A percentile compares a stretch with the other conserved stretches of the same genome.
phyloP scores from a whole-genome alignment of 139 green algal species.

The Coelastrella sp. region DNA sequence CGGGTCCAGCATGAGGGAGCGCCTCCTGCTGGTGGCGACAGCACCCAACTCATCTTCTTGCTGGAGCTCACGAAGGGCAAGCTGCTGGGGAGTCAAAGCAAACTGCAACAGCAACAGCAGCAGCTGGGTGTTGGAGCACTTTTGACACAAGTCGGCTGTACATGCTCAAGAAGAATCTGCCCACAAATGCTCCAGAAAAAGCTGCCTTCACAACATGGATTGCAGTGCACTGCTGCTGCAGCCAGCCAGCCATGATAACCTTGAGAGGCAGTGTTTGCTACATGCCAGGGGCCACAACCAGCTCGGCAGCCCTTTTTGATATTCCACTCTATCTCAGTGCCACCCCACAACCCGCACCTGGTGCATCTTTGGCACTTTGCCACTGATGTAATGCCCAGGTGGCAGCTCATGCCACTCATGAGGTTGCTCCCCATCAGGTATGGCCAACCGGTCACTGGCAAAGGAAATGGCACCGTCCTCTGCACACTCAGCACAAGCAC shows the following conservation, averaged over 20 bases:
- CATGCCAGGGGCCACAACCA: background rate
- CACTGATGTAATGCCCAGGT: conserved; percentile 75
- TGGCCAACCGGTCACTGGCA: conserved; percentile 50
- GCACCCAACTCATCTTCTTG: conserved; percentile 12
- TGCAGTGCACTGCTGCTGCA: background rate
- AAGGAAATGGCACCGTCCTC: conserved; percentile 65
- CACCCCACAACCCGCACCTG: background rate
- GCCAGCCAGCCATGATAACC: too few species aligned
- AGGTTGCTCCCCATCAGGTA: conserved; percentile 41
- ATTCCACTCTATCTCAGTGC: background rate
- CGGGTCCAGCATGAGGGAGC: background rate
- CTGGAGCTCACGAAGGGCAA: conserved; percentile 51
- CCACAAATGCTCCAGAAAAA: background rate
- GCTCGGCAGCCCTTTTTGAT: background rate
- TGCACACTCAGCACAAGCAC: background rate
- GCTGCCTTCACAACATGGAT: background rate
- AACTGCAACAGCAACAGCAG: conserved; percentile 53
- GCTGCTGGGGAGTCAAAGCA: conserved; percentile 76
- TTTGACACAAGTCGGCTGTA: background rate
- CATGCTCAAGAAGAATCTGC: conserved; percentile 55
- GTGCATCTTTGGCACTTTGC: conserved; percentile 52
- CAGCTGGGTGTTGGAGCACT: background rate
- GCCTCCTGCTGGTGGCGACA: background rate
- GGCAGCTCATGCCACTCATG: conserved; percentile 72
- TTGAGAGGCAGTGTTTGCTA: too few species aligned